phyloP scores from a whole-genome alignment of 306 rosid genomes.

The Malus fusca region DNA sequence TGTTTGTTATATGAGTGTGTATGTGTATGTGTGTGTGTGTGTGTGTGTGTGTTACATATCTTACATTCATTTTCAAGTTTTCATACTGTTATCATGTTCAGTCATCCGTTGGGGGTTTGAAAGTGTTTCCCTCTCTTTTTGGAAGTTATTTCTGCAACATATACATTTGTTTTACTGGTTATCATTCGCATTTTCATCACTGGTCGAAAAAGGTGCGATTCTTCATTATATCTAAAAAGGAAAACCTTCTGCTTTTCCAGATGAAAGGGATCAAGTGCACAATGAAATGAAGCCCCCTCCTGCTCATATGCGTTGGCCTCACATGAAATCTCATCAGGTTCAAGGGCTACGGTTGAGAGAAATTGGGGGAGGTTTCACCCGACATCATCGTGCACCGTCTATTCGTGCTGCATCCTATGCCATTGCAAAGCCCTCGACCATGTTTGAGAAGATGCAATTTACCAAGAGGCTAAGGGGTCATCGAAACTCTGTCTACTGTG shows the following conservation, averaged over 20 bases:
- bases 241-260: slow-evolving; percentile 31
- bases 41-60: not conserved
- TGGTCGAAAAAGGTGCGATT: not conserved
- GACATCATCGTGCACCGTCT: slow-evolving; percentile 94
- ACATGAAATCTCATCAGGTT: slow-evolving; percentile 92
- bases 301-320: slow-evolving; percentile 96
- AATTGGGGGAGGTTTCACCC: slow-evolving; percentile 94
- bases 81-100: not conserved
- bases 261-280: slow-evolving; percentile 46
- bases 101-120: not conserved
- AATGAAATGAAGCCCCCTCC: slow-evolving; percentile 48
- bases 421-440: slow-evolving; percentile 88
- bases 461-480: slow-evolving; percentile 89
- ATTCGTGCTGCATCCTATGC: slow-evolving; percentile 94
- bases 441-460: slow-evolving; percentile 93
- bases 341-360: slow-evolving; percentile 89
- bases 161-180: not conserved
- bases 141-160: not conserved
- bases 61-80: not conserved
- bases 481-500: slow-evolving; percentile 97
- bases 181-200: not conserved
- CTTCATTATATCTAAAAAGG: slow-evolving; percentile 1
- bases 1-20: not conserved
- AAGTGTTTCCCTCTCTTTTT: not conserved
- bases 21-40: no score